Base-by-base conservation (phyloP, 2,329 filamentous ascomycete species). In the Penicillium sp. region DNA sequence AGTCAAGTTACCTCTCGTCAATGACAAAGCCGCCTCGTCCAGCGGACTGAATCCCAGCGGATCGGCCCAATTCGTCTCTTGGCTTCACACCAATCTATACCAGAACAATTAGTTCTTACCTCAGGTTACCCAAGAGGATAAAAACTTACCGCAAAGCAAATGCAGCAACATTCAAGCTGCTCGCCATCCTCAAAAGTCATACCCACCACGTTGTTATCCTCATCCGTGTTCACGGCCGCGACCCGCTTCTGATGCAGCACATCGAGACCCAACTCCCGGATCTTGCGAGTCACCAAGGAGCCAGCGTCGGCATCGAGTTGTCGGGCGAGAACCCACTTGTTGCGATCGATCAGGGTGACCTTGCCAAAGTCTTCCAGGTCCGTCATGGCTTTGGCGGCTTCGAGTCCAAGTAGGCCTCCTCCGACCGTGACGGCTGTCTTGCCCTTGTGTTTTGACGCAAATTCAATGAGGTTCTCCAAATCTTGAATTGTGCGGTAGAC, bases 361-460 rank as follows among this genome's bases (percentile, higher is more conserved):
- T 86, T 85, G 12, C 83, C 81, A 70, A 90, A 96, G 54, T 87
- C 85, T 67, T 90, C 83, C 8, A 96, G 79, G 71, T 96, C 92
- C 80, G 93, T 88, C 90, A 96, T 92, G 1, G 92, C 92, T 69
- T 96, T 95, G 37, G 91, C 92, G 2, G 92, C 92, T 77, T 96
- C 92, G 0, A 97, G 84, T 0, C 92, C 92, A 0, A 96, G 82
- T 25, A 97, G 76, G 0, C 92, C 92, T 54, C 92, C 92, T 25
- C 92, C 92, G 3, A 96, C 90, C 0, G 95, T 91, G 4, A 87
- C 84, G 0, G 90, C 92, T 2, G 84, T 84, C 2, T 87, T 86
- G 4, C 86, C 90, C 66, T 87, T 89, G 55, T 86, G 85, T 11
- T 81, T 79, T 0, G 85, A 82, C 0, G 91, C 86, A 70, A 90